Base-by-base conservation (phyloP, 768 basidiomycete species). In the Trametes punicea region DNA sequence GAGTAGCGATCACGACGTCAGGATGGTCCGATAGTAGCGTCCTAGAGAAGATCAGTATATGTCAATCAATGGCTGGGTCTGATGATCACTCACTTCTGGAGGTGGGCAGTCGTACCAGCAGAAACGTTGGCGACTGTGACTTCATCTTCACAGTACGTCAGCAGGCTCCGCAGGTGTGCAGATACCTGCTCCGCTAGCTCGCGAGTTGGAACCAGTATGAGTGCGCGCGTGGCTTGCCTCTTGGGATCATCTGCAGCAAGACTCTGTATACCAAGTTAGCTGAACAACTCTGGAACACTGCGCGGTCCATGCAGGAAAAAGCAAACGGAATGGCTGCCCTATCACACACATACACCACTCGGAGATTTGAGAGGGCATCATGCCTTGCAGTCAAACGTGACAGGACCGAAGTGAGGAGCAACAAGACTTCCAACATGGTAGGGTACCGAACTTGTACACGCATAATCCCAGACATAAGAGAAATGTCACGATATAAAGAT, bases 181-280 rank as follows among this genome's bases (percentile, higher is more conserved):
- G 85, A 75, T 1, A 97, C 92, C 73, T 99, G 97, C 70, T 97
- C 90, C 1, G 95, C 83, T 26, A 99, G 76, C 69, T 99, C 97
- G 56, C 90, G 77, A 2, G 96, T 98, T 0, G 97, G 97, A 2
- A 94, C 90, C 7, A 94, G 77, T 45, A 94, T 83, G 48, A 93
- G 66, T 11, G 79, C 90, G 40, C 92, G 82, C 3, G 93, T 95
- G 11, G 75, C 73, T 65, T 79, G 82, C 33, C 52, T 27, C 16
- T 50, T 45, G 6, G 36, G 21, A 21, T 61, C 63, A 16, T 62
- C 66, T 1, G 46, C 29, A 1, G 51, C 20, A 1, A 63, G 26
- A 31, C 45, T 59, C 63, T 64, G 30, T 2, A 15, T 20, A 6
- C 4, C 26, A 25, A 23, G 31, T 45, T 16, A 45, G 27, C 15